Evolutionary conservation across 1,139 yeast species (phyloP).

Genomic region (Pneumocystis canis): DNA sequence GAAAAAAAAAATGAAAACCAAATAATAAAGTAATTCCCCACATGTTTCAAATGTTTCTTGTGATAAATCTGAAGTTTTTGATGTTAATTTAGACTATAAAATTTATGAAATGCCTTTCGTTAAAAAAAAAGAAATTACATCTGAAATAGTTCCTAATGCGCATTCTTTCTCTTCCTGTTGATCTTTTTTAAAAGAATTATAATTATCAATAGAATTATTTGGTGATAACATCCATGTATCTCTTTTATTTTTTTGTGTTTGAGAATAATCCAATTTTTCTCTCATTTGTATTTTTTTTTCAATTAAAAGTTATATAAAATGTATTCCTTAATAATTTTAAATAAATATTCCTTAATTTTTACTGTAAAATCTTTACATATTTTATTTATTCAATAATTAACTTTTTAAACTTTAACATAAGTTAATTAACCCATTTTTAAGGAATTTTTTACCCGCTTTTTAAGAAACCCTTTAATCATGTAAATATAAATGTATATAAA

Average conservation of each 20-base stretch:
- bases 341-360: too few relatives aligned
- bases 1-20: not conserved
- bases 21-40: not conserved
- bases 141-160: not conserved
- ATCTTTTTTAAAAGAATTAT: not conserved
- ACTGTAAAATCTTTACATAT: too few relatives aligned
- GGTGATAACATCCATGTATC: not conserved
- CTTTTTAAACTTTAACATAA: too few relatives aligned
- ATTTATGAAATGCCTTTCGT: not conserved
- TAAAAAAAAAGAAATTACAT: not conserved
- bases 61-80: not conserved
- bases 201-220: not conserved
- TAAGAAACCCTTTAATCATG: too few relatives aligned
- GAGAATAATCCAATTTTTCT: not conserved
- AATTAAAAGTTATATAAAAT: too few relatives aligned
- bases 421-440: too few relatives aligned
- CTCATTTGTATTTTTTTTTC: not conserved
- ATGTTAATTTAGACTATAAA: not conserved
- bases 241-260: not conserved
- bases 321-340: too few relatives aligned
- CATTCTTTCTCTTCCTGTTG: not conserved
- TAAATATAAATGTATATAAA: too few relatives aligned
- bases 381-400: too few relatives aligned
- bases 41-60: not conserved
- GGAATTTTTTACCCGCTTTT: too few relatives aligned